Conservation (phyloP, 2,329 filamentous ascomycete species). For the Nigrograna mackinnonii region DNA sequence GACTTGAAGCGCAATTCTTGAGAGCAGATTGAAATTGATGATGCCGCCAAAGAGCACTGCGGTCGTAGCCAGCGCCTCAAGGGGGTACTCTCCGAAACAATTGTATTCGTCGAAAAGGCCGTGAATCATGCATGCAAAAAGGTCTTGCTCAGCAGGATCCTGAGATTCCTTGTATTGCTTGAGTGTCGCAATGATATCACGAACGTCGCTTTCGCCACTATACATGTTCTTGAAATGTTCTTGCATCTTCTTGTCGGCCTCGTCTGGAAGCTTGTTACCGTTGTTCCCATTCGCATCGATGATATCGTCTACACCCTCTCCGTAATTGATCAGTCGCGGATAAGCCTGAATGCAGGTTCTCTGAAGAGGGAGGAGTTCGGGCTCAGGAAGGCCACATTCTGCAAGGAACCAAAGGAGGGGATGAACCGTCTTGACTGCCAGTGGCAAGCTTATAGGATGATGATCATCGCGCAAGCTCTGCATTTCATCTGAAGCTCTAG, state of each 20-base stretch:
- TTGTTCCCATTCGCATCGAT: constrained; percentile 83
- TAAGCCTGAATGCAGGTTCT: constrained; percentile 90
- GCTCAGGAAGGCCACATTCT: constrained; percentile 58
- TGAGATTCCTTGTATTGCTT: constrained; percentile 86
- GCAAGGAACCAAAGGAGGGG: constrained; percentile 76
- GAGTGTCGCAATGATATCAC: constrained; percentile 82
- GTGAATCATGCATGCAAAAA: constrained; percentile 98
- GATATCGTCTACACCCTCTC: constrained; percentile 87
- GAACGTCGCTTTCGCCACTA: constrained; percentile 82
- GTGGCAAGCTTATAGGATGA: constrained; percentile 69
- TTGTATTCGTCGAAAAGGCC: constrained; percentile 96
- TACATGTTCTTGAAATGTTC: constrained; percentile 99
- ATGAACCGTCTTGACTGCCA: constrained; percentile 84
- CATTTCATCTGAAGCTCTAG: constrained; percentile 82
- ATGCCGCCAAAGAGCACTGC: constrained; percentile 96
- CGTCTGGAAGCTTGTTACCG: constrained; percentile 77
- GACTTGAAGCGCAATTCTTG: constrained; percentile 86
- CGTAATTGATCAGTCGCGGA: constrained; percentile 93
- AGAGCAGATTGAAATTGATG: constrained; percentile 90
- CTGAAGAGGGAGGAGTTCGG: constrained; percentile 80
- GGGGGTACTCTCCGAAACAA: constrained; percentile 91
- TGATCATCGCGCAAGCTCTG: constrained; percentile 73
- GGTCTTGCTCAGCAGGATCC: constrained; percentile 83
- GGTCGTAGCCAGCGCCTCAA: constrained; percentile 94
- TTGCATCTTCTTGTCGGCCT: constrained; percentile 90